Evolutionary conservation across 306 rosid genomes (phyloP).

Genomic region (Castanospermum australe): DNA sequence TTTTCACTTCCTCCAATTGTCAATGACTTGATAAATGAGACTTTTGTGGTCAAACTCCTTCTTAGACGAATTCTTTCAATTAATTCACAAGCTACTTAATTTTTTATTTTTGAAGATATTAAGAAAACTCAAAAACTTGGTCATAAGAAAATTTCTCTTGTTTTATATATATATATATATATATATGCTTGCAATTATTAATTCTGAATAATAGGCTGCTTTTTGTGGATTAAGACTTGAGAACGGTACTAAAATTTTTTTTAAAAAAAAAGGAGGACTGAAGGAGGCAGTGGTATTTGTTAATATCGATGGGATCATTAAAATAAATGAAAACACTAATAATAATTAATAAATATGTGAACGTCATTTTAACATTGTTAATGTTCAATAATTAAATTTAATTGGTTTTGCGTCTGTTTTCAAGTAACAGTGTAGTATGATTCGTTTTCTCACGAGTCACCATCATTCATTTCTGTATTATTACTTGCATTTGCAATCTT

Average conservation of each 20-base stretch:
- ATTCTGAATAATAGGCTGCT: background rate
- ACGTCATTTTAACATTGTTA: background rate
- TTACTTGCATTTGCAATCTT: background rate
- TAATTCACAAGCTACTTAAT: background rate
- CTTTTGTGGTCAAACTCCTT: background rate
- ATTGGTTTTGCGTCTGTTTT: slow-evolving; percentile 3
- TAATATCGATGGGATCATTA: slow-evolving; percentile 22
- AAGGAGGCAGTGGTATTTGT: slow-evolving; percentile 7
- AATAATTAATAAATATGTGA: no score
- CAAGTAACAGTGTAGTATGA: slow-evolving; percentile 23
- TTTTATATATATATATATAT: background rate
- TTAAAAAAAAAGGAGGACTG: background rate
- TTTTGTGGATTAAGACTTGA: slow-evolving; percentile 11
- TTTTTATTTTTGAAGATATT: background rate
- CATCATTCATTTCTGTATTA: background rate
- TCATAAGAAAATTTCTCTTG: background rate
- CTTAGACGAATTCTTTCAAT: slow-evolving; percentile 10
- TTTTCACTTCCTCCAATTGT: background rate
- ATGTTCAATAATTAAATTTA: no score
- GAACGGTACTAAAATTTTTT: background rate
- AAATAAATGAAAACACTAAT: background rate
- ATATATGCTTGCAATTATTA: background rate
- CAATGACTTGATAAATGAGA: background rate
- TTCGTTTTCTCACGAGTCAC: slow-evolving; percentile 13
- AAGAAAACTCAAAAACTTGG: background rate